These are phyloP conservation scores for Gossypium australe DNA, from an alignment of 345 rosid genomes.

Conservation along the genomic window DNA sequence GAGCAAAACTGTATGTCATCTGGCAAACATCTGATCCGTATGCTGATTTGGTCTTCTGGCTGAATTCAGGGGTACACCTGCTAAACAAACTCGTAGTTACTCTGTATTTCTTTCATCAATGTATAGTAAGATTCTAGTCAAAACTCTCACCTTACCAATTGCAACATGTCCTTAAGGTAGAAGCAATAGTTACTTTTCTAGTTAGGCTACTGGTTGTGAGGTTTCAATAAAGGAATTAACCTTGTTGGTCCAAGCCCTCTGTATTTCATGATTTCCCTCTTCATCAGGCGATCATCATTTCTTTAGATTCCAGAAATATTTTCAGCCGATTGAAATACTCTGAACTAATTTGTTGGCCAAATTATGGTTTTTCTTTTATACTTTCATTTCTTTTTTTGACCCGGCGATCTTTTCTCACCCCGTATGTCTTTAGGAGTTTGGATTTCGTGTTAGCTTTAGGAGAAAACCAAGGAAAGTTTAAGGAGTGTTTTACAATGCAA, in stretches of 20 bases:
- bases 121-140: no score
- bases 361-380: not conserved
- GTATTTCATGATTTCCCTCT: not conserved
- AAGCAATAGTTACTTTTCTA: no score
- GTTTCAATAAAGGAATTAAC: not conserved
- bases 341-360: not conserved
- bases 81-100: no score
- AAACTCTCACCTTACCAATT: no score
- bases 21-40: no score
- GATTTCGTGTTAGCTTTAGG: not conserved
- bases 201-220: not conserved
- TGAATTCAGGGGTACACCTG: no score
- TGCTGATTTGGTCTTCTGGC: no score
- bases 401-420: not conserved
- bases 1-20: not conserved
- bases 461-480: not conserved
- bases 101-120: no score
- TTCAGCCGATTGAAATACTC: not conserved
- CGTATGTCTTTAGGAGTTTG: not conserved
- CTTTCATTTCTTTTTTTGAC: not conserved
- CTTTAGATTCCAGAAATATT: not conserved
- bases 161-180: no score
- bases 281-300: not conserved
- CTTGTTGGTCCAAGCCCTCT: not conserved
- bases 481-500: conserved; percentile 54